A percentile compares a stretch with the other conserved stretches of the same genome.
Conservation (phyloP, 805 yeast species). For the Candida easanensis region DNA sequence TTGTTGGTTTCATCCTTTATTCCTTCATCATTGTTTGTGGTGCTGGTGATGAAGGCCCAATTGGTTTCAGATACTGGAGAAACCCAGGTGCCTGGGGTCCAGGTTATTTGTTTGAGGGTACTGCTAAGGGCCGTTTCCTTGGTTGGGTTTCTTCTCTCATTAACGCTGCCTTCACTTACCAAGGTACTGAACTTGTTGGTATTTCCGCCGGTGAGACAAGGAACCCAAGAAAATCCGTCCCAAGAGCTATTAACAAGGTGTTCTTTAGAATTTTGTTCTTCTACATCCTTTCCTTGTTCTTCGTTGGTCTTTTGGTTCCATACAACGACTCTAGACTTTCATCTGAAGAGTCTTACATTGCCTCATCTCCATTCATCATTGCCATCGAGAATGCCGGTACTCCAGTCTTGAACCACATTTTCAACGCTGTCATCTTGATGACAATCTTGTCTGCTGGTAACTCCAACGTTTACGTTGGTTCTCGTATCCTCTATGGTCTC, state of each 20-base stretch:
- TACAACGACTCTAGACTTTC: constrained; percentile 51
- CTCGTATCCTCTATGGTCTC: constrained; percentile 63
- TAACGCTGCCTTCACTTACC: constrained; percentile 74
- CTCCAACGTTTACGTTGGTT: constrained; percentile 71
- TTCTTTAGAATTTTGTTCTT: constrained; percentile 63
- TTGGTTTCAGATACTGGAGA: constrained; percentile 81
- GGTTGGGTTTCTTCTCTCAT: constrained; percentile 71
- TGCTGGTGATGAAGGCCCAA: constrained; percentile 65
- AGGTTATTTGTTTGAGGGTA: constrained; percentile 49
- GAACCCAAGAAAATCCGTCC: constrained; percentile 49
- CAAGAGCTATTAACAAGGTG: constrained; percentile 69
- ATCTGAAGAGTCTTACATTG: constrained; percentile 34
- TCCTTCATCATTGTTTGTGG: constrained; percentile 73
- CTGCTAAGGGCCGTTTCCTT: constrained; percentile 55
- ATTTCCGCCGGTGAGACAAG: constrained; percentile 72
- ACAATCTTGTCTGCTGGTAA: constrained; percentile 77
- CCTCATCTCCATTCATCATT: constrained; percentile 67
- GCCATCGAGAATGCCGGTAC: constrained; percentile 71
- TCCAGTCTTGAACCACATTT: constrained; percentile 59
- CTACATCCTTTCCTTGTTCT: constrained; percentile 62
- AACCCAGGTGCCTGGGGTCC: constrained; percentile 76
- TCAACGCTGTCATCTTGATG: constrained; percentile 65
- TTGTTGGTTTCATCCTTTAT: constrained; percentile 65
- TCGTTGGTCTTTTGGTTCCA: constrained; percentile 71
- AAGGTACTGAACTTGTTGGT: constrained; percentile 77